These are phyloP conservation scores for Volvariella surrecta DNA, from an alignment of 1,284 basidiomycete genomes.

Conservation along the genomic window DNA sequence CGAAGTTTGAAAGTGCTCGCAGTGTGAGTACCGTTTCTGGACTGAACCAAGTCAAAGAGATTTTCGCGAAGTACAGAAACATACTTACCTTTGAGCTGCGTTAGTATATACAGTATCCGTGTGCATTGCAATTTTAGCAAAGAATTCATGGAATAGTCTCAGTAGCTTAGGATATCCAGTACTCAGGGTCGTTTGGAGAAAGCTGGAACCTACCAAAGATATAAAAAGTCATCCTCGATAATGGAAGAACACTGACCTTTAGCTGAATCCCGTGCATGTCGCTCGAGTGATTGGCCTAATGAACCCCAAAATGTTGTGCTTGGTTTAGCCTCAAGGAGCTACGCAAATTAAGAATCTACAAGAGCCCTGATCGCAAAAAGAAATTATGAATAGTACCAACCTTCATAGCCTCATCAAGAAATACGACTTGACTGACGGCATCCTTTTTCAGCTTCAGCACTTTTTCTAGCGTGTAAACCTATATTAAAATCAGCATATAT, in stretches of 20 bases:
- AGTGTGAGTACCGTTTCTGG: slow-evolving; percentile 87
- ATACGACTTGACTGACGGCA: slow-evolving; percentile 64
- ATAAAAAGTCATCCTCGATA: slow-evolving; percentile 5
- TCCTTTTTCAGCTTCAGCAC: slow-evolving; percentile 88
- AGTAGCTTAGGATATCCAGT: slow-evolving; percentile 80
- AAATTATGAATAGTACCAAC: slow-evolving; percentile 35
- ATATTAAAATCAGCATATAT: slow-evolving; percentile 1
- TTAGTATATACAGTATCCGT: slow-evolving; percentile 88
- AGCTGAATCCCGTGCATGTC: slow-evolving; percentile 66
- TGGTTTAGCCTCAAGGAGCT: slow-evolving; percentile 85
- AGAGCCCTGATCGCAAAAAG: slow-evolving; percentile 3
- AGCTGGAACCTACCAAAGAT: slow-evolving; percentile 55
- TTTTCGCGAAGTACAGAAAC: background rate
- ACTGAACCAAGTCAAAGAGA: too few species aligned
- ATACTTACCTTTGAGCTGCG: slow-evolving; percentile 67
- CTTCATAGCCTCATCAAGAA: slow-evolving; percentile 89
- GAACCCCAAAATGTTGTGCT: slow-evolving; percentile 89
- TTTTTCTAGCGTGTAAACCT: slow-evolving; percentile 94
- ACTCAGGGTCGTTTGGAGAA: slow-evolving; percentile 83
- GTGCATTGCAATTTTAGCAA: slow-evolving; percentile 88
- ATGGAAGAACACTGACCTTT: slow-evolving; percentile 42
- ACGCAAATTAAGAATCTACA: slow-evolving; percentile 3
- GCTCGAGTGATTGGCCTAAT: slow-evolving; percentile 73
- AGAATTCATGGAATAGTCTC: slow-evolving; percentile 92
- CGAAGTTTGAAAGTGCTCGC: slow-evolving; percentile 75